phyloP scores from a whole-genome alignment of 2,329 filamentous ascomycete species.

The Xylariaceae sp. region DNA sequence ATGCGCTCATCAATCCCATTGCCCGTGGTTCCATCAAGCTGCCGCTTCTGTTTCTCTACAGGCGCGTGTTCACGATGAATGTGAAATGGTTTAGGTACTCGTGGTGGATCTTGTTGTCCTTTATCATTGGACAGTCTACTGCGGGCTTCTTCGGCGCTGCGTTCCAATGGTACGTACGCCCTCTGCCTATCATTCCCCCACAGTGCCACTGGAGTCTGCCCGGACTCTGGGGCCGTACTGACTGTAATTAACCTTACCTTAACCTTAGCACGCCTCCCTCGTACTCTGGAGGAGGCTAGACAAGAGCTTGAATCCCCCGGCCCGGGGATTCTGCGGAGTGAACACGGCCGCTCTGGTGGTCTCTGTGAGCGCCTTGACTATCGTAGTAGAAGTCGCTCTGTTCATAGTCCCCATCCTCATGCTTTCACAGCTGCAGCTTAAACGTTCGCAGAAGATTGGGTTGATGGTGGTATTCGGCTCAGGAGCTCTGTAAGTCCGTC shows the following conservation, averaged over 20 bases:
- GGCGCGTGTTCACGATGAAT: not conserved
- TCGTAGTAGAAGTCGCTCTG: conserved; percentile 1
- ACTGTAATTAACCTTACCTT: no score
- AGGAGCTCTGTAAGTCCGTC: conserved; percentile 1
- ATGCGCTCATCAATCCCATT: no score
- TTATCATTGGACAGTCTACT: not conserved
- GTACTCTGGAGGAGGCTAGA: conserved; percentile 2
- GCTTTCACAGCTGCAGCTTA: conserved; percentile 2
- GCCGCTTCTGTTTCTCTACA: not conserved
- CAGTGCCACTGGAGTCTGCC: no score
- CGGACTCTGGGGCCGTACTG: no score
- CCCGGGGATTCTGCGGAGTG: conserved; percentile 2
- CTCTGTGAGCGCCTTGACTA: not conserved
- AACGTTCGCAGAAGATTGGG: conserved; percentile 1
- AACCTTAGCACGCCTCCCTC: conserved; percentile 1
- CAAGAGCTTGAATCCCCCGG: not conserved
- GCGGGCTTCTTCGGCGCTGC: not conserved
- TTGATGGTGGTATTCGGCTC: conserved; percentile 2
- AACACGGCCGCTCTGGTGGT: not conserved
- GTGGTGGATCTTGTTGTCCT: not conserved
- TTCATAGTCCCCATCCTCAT: conserved; percentile 1
- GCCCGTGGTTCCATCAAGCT: not conserved
- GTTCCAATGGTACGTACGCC: conserved; percentile 2
- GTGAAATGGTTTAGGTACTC: conserved; percentile 2
- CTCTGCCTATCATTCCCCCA: not conserved